Conservation (phyloP, 2,329 filamentous ascomycete species). For the Trichoderma breve region DNA sequence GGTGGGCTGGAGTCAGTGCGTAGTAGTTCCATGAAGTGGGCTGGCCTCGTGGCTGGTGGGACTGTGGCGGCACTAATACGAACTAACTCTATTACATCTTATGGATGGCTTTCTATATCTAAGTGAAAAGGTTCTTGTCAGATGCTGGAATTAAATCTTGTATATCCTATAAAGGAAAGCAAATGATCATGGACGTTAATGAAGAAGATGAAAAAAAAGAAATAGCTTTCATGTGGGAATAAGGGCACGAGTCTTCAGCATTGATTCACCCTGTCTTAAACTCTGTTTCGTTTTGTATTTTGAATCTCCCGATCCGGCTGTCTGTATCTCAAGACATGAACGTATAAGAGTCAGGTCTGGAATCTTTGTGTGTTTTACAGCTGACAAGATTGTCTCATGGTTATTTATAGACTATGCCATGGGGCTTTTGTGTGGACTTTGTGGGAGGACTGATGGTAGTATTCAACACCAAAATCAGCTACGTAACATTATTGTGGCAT, state of each 20-base stretch:
- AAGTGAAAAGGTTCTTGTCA: background rate
- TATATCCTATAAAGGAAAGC: background rate
- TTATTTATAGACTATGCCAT: background rate
- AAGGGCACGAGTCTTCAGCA: background rate
- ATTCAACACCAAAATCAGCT: background rate
- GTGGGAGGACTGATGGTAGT: background rate
- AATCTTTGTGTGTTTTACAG: background rate
- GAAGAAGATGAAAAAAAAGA: background rate
- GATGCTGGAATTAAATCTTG: background rate
- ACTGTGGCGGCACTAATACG: background rate
- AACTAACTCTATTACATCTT: background rate
- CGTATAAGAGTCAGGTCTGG: background rate
- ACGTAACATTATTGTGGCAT: background rate
- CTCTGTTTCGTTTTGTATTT: background rate
- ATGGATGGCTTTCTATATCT: background rate
- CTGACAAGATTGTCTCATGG: background rate
- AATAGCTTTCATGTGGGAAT: background rate
- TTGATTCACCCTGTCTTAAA: background rate
- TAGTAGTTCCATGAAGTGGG: too few species aligned
- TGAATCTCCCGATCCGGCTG: background rate
- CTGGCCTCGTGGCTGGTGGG: constrained; percentile 11
- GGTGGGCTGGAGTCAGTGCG: background rate
- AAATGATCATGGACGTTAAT: too few species aligned
- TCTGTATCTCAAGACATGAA: background rate
- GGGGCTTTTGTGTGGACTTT: background rate